A percentile compares a stretch with the other conserved stretches of the same genome.
phyloP scores from a whole-genome alignment of 2,329 filamentous ascomycete species.

The Septoria linicola region DNA sequence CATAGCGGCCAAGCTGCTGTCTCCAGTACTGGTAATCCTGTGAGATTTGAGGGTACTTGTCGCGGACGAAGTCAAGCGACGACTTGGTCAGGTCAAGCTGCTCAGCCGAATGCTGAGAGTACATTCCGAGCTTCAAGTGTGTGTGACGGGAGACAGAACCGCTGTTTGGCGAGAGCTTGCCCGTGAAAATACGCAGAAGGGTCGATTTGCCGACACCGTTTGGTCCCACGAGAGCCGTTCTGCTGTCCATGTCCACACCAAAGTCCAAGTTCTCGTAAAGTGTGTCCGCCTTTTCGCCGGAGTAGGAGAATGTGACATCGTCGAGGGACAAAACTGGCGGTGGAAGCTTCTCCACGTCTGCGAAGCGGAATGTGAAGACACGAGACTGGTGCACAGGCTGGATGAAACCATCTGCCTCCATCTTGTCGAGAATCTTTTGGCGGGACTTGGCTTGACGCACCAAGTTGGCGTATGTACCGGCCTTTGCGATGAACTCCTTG shows the following conservation, averaged over 20 bases:
- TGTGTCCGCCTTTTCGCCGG: constrained; percentile 82
- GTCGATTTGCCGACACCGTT: constrained; percentile 99
- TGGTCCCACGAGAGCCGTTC: constrained; percentile 92
- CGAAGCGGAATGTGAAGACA: constrained; percentile 97
- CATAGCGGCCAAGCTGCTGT: constrained; percentile 93
- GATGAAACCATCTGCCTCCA: constrained; percentile 99
- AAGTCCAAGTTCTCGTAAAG: constrained; percentile 96
- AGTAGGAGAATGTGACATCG: constrained; percentile 97
- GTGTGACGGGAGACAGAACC: constrained; percentile 89
- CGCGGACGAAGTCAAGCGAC: constrained; percentile 92
- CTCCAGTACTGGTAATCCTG: constrained; percentile 99
- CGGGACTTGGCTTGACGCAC: constrained; percentile 98
- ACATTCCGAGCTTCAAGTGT: constrained; percentile 96
- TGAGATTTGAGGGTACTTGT: constrained; percentile 84
- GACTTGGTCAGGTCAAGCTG: constrained; percentile 98
- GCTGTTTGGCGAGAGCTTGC: constrained; percentile 80
- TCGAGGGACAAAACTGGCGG: constrained; percentile 96
- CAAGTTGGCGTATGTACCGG: constrained; percentile 99
- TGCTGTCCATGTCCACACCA: constrained; percentile 99
- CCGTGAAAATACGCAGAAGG: constrained; percentile 92
- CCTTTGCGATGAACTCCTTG: constrained; percentile 99
- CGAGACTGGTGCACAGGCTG: constrained; percentile 81
- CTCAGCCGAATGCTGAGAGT: constrained; percentile 97
- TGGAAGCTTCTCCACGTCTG: constrained; percentile 98
- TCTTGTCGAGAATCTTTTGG: constrained; percentile 99